A percentile compares a stretch with the other conserved stretches of the same genome.
phyloP scores from a whole-genome alignment of 1,139 yeast species.

The Geotrichum macrosporum region DNA sequence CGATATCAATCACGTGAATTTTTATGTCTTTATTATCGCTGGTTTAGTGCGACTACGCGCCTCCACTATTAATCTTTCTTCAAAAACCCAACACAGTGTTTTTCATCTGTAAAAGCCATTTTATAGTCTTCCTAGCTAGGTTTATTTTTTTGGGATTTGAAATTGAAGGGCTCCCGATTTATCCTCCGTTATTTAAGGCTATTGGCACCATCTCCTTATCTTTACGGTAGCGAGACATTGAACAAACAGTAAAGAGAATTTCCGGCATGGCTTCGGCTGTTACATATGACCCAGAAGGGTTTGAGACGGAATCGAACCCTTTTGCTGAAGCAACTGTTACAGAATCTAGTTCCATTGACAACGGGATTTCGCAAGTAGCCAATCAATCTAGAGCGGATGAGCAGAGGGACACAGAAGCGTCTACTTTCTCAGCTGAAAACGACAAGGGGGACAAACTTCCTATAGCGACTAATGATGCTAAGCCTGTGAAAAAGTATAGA shows the following conservation, averaged over 20 bases:
- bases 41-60: too few species aligned
- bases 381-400: neutral
- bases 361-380: neutral
- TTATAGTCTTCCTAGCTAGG: too few species aligned
- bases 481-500: slow-evolving; percentile 31
- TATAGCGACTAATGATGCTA: slow-evolving; percentile 3
- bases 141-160: too few species aligned
- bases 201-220: too few species aligned
- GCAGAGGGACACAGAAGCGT: neutral
- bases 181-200: too few species aligned
- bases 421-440: neutral
- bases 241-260: neutral
- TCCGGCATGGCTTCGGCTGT: slow-evolving; percentile 29
- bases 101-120: too few species aligned
- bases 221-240: neutral
- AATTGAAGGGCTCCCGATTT: too few species aligned
- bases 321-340: slow-evolving; percentile 24
- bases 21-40: too few species aligned
- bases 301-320: slow-evolving; percentile 29
- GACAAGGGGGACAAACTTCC: too few species aligned
- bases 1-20: too few species aligned
- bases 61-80: too few species aligned
- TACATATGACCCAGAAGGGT: slow-evolving; percentile 32
- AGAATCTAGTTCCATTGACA: neutral
- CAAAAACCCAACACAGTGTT: too few species aligned